Evolutionary conservation across 2,329 filamentous ascomycete species (phyloP), one percentile per base, ranked within the genome.

Genomic region (Beauveria asiatica): DNA sequence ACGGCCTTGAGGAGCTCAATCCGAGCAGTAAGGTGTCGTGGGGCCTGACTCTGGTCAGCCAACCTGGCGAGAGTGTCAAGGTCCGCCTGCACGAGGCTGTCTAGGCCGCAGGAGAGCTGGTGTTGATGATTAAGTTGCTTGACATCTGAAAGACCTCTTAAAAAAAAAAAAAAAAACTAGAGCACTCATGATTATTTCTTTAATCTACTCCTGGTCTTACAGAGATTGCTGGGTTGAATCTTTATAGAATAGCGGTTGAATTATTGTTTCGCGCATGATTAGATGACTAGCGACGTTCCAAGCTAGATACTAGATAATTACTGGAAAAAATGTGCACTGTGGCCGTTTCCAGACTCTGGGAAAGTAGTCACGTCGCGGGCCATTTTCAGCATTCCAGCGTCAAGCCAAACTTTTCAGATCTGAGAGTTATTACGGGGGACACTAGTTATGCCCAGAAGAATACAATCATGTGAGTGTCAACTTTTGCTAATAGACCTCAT

Each of bases 1-100:
- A 65, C 39, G 62, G 57, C 5, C 30, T 65, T 13, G 64, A 65
- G 21, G 60, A 57, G 25, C 30, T 49, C 3, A 44, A 27, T 30
- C 33, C 55, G 13, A 48, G 60, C 41, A 27, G 54, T 33, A 58
- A 61, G 49, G 44, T 58, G 21, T 61, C 60, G 10, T 58, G 60
- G 60, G 55, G 57, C 13, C 57, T 60, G 5, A 60, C 57, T 1
- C 33, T 60, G 25, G 57, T 60, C 50, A 60, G 57, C n/a, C 57
- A 60, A 42, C 57, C 57, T 33, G 57, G 57, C 25, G 54, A 57
- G 55, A 57, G 54, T 30, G 60, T 61, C 54, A 54, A 42, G 48
- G 60, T 61, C 23, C 60, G 60, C 41, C 44, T 61, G 7, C 60
- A 61, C 50, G 30, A 60, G 50, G 57, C 57, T 27, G 57, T 60